Conservation (phyloP, 2,329 filamentous ascomycete genomes). For the Colletotrichum tabaci region DNA sequence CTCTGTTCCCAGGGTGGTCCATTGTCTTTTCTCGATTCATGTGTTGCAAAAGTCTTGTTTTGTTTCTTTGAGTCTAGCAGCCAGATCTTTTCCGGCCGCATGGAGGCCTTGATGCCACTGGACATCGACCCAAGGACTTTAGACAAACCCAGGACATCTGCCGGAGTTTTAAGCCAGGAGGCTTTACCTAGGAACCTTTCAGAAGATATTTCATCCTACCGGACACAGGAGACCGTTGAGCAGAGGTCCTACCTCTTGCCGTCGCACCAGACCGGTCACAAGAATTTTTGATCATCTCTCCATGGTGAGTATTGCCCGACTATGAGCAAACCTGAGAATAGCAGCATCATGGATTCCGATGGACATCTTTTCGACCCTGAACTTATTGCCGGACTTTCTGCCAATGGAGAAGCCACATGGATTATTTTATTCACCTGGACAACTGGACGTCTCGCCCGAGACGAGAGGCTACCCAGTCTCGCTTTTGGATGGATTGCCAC, state of each 20-base stretch:
- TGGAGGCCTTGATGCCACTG: constrained; percentile 31
- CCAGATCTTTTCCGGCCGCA: constrained; percentile 35
- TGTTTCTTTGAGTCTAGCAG: constrained; percentile 44
- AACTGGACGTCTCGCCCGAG: constrained; percentile 35
- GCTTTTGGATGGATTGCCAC: constrained; percentile 27
- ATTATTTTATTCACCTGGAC: constrained; percentile 8
- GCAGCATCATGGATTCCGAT: constrained; percentile 45
- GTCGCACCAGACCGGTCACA: constrained; percentile 52
- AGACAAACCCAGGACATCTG: background rate
- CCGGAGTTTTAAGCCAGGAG: constrained; percentile 19
- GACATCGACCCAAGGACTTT: constrained; percentile 37
- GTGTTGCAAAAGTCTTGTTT: constrained; percentile 51
- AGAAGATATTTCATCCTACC: constrained; percentile 5
- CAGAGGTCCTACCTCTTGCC: constrained; percentile 31
- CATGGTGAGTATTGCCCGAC: constrained; percentile 58
- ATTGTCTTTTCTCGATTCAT: constrained; percentile 52
- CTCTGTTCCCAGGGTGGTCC: constrained; percentile 60
- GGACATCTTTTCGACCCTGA: constrained; percentile 40
- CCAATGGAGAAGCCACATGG: constrained; percentile 8
- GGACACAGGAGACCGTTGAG: constrained; percentile 35
- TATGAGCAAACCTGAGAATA: constrained; percentile 30
- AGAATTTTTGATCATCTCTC: constrained; percentile 40
- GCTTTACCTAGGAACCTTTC: constrained; percentile 31
- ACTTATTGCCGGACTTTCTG: constrained; percentile 13
- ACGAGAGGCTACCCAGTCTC: constrained; percentile 27